Percentiles rank a stretch among this genome's conserved stretches.
These are phyloP conservation scores for Mariannaea sp. DNA, from an alignment of 2,329 filamentous ascomycete genomes.

Conservation along the genomic window DNA sequence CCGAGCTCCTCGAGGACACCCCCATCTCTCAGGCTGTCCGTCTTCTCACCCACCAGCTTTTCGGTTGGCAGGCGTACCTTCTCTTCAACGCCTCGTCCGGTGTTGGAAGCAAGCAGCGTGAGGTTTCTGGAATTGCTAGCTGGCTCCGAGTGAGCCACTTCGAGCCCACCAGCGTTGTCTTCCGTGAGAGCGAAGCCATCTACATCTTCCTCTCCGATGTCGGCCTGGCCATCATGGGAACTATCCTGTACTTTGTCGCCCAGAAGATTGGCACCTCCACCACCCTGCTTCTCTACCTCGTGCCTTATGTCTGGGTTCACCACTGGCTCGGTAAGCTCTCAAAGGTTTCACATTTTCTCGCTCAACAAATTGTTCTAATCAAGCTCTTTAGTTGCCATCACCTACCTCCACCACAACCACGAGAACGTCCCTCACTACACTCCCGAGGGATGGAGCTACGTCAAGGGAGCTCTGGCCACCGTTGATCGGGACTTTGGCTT, in stretches of 20 bases:
- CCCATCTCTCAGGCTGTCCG: slow-evolving; percentile 60
- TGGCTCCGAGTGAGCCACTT: slow-evolving; percentile 61
- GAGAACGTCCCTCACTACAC: slow-evolving; percentile 48
- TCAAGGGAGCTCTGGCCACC: slow-evolving; percentile 63
- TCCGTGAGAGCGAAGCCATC: slow-evolving; percentile 59
- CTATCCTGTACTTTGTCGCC: slow-evolving; percentile 56
- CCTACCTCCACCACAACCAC: slow-evolving; percentile 76
- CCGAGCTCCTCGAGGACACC: slow-evolving; percentile 66
- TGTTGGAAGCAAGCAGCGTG: slow-evolving; percentile 52
- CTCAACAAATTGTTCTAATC: not conserved
- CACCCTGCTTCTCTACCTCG: slow-evolving; percentile 62
- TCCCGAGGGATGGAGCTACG: slow-evolving; percentile 62
- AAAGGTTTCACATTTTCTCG: not conserved
- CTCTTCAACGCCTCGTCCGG: slow-evolving; percentile 62
- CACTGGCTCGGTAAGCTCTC: slow-evolving; percentile 65
- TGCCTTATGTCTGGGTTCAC: slow-evolving; percentile 73
- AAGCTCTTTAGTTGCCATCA: slow-evolving; percentile 64
- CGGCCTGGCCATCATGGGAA: slow-evolving; percentile 58
- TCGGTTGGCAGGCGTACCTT: slow-evolving; percentile 69
- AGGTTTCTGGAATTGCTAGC: slow-evolving; percentile 38
- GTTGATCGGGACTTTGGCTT: slow-evolving; percentile 67
- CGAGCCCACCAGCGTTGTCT: slow-evolving; percentile 64
- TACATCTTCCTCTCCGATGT: slow-evolving; percentile 64
- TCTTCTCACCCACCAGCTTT: slow-evolving; percentile 65
- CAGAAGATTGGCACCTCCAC: slow-evolving; percentile 61